Base-by-base conservation (phyloP, 441 rosid genomes). In the Gossypium gossypioides region DNA sequence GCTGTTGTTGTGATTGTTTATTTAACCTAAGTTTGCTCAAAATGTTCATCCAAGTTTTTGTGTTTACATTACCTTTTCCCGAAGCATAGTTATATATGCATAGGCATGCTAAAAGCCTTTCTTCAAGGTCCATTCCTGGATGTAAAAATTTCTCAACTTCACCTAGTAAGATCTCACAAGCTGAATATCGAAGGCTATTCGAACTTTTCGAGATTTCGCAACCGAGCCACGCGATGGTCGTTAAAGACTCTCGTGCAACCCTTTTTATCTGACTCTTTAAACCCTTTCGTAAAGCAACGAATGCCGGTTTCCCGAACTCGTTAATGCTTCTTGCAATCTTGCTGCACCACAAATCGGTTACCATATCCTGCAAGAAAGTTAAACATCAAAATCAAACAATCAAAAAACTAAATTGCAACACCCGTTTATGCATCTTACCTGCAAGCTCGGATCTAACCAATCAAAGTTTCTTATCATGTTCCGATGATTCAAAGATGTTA, bases 1-100 rank as follows among this genome's bases (percentile, higher is more conserved):
- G 9, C 0, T 18, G 12, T 52, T 52, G 9, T 52, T 18, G 10
- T 52, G 25, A 18, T 52, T 52, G 2, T 52, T 18, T 21, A 6
- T 16, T 6, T 6, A 52, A 56, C 29, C 60, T 56, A 56, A 21
- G 29, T 21, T 56, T 25, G 29, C 29, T 56, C 27, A 2, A 56
- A 22, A 21, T 56, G 27, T 56, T 56, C 60, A 13, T 15, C 9
- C 4, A 1, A 4, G 13, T 15, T 54, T 7, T 21, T 7, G 13
- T 21, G 19, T 15, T 24, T 55, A 32, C 40, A 46, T 75, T 86
- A 90, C 98, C 97, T 88, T 86, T 91, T 2, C 94, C 96, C 4
- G 97, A 90, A 81, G 94, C 88, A 70, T 88, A 90, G 80, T 92
- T 94, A 71, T 89, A 94, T 85, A 94, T 85, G 94, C 91, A 89